These are phyloP conservation scores for Trichoderma arundinaceum DNA, from an alignment of 2,329 filamentous ascomycete genomes.

Conservation along the genomic window DNA sequence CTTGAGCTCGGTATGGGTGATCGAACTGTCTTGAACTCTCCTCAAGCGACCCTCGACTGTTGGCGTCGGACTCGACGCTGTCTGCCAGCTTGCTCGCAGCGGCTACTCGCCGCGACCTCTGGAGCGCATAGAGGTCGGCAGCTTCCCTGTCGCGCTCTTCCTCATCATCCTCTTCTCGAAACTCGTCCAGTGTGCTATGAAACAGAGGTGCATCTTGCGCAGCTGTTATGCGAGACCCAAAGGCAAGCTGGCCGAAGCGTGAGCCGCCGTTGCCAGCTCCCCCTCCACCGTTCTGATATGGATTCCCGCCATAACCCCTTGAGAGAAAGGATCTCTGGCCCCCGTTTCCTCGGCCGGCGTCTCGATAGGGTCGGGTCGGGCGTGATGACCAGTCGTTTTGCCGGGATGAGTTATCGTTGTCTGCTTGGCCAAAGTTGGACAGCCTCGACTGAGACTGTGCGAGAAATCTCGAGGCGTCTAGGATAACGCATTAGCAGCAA, in stretches of 20 bases:
- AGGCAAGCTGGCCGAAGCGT: slow-evolving; percentile 73
- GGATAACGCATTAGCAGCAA: slow-evolving; percentile 34
- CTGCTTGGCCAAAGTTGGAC: slow-evolving; percentile 71
- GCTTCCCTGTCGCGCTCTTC: slow-evolving; percentile 88
- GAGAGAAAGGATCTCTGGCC: slow-evolving; percentile 52
- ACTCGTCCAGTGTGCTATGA: slow-evolving; percentile 87
- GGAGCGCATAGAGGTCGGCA: slow-evolving; percentile 91
- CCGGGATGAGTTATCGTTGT: slow-evolving; percentile 45
- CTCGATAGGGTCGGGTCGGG: slow-evolving; percentile 43
- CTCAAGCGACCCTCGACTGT: slow-evolving; percentile 48
- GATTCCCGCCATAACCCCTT: slow-evolving; percentile 66
- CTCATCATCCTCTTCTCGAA: slow-evolving; percentile 91
- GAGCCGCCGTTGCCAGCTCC: slow-evolving; percentile 56
- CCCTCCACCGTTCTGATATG: slow-evolving; percentile 76
- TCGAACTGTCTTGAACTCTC: slow-evolving; percentile 41
- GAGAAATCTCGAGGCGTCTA: slow-evolving; percentile 95
- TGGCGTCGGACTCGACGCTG: slow-evolving; percentile 76
- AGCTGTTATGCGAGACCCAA: slow-evolving; percentile 75
- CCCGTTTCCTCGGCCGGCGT: slow-evolving; percentile 40
- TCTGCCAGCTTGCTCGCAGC: slow-evolving; percentile 83
- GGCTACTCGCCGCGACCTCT: slow-evolving; percentile 87
- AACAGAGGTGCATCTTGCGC: slow-evolving; percentile 88
- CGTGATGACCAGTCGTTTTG: slow-evolving; percentile 47
- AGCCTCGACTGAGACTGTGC: slow-evolving; percentile 94
- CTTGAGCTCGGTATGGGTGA: slow-evolving; percentile 53